Evolutionary conservation across 495 filamentous ascomycete species (phyloP).

Genomic region (Hypoxylon rickii): DNA sequence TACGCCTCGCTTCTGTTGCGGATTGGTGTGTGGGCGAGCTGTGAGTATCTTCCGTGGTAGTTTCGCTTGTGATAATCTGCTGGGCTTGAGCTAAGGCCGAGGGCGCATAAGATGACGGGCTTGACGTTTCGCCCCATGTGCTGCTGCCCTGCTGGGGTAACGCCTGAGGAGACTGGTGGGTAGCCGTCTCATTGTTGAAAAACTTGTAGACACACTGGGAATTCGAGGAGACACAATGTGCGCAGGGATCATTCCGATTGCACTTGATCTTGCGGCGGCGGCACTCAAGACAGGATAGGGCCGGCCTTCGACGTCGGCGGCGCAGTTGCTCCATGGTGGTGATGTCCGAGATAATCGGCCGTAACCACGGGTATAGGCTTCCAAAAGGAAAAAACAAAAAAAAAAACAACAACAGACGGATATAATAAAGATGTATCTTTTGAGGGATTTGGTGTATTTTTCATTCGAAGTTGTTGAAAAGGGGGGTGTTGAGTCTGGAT

Average conservation of each 20-base stretch:
- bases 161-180: background rate
- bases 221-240: constrained; percentile 45
- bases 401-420: too few relatives aligned
- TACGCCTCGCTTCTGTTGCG: background rate
- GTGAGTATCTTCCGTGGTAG: constrained; percentile 2
- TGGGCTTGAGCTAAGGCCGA: constrained; percentile 4
- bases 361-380: background rate
- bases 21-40: background rate
- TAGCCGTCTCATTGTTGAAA: constrained; percentile 11
- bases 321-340: constrained; percentile 30
- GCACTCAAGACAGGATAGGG: constrained; percentile 52
- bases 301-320: constrained; percentile 43
- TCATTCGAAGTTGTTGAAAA: too few relatives aligned
- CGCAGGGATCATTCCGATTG: constrained; percentile 49
- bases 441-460: too few relatives aligned
- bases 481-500: constrained; percentile 10
- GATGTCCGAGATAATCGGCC: background rate
- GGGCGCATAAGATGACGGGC: constrained; percentile 4
- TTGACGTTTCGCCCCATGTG: background rate
- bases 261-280: constrained; percentile 59
- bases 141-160: background rate
- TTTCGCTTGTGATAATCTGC: background rate
- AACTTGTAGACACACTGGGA: constrained; percentile 30
- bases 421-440: too few relatives aligned
- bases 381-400: background rate